Conservation (phyloP, 805 yeast genomes). For the Barnettozyma wickerhamii region DNA sequence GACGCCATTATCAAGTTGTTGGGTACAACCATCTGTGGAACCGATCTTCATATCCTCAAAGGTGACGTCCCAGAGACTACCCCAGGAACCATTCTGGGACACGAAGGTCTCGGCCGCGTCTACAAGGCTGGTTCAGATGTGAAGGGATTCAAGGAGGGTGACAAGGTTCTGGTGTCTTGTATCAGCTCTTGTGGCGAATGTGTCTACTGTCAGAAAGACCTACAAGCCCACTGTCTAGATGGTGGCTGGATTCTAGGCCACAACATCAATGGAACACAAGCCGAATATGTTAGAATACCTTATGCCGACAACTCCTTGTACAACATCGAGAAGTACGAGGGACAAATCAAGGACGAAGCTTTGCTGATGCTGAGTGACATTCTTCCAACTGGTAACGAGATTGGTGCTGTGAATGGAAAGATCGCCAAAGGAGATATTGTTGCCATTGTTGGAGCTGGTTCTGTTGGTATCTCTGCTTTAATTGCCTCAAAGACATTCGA, state of each 20-base stretch:
- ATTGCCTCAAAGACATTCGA: slow-evolving; percentile 48
- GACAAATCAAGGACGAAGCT: slow-evolving; percentile 41
- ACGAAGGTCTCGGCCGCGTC: slow-evolving; percentile 57
- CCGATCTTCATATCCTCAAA: slow-evolving; percentile 57
- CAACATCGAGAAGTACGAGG: slow-evolving; percentile 27
- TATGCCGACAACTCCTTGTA: slow-evolving; percentile 38
- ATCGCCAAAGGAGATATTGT: slow-evolving; percentile 52
- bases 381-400: slow-evolving; percentile 62
- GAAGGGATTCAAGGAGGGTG: slow-evolving; percentile 47
- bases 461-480: slow-evolving; percentile 60
- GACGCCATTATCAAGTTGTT: slow-evolving; percentile 54
- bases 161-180: slow-evolving; percentile 60
- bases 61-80: slow-evolving; percentile 55
- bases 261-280: slow-evolving; percentile 64
- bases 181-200: slow-evolving; percentile 59
- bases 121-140: slow-evolving; percentile 46
- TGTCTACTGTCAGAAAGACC: slow-evolving; percentile 47
- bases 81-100: slow-evolving; percentile 50
- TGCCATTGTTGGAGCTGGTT: slow-evolving; percentile 65
- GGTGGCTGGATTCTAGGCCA: slow-evolving; percentile 56
- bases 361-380: slow-evolving; percentile 60
- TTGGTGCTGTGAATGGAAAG: slow-evolving; percentile 55
- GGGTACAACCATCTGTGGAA: slow-evolving; percentile 61
- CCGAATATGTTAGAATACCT: slow-evolving; percentile 55
- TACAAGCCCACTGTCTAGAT: slow-evolving; percentile 56